Evolutionary conservation across 2,329 filamentous ascomycete species (phyloP).

Genomic region (Aspergillus fijiensis): DNA sequence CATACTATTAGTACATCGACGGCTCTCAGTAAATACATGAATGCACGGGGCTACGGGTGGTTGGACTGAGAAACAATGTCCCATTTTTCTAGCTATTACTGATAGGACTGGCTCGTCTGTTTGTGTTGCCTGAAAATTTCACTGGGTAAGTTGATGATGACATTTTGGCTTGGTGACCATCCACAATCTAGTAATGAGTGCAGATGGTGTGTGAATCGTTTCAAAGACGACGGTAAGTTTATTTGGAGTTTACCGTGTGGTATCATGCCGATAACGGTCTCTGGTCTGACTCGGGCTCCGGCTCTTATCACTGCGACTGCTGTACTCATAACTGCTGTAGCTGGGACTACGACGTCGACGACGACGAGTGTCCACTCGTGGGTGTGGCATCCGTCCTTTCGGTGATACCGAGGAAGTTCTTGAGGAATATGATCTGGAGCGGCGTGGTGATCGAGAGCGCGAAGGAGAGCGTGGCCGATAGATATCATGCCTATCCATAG

Average conservation of each 20-base stretch:
- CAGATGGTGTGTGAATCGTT: not conserved
- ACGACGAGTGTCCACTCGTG: slow-evolving; percentile 36
- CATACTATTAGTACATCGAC: not conserved
- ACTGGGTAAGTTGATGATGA: too few relatives aligned
- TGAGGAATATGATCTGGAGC: slow-evolving; percentile 39
- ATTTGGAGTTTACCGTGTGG: not conserved
- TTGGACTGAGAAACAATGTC: too few relatives aligned
- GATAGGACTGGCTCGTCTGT: not conserved
- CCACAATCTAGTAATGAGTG: too few relatives aligned
- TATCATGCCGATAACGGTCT: slow-evolving; percentile 30
- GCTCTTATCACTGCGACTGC: slow-evolving; percentile 52
- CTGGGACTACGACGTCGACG: slow-evolving; percentile 59
- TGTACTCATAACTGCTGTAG: slow-evolving; percentile 63
- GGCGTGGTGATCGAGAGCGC: slow-evolving; percentile 43
- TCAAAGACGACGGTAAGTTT: not conserved
- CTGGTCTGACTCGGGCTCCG: slow-evolving; percentile 53
- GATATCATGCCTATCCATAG: slow-evolving; percentile 50
- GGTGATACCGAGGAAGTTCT: slow-evolving; percentile 45
- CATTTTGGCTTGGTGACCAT: too few relatives aligned
- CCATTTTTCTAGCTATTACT: too few relatives aligned
- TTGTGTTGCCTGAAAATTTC: not conserved
- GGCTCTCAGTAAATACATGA: not conserved
- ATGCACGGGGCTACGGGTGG: not conserved
- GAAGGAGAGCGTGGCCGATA: slow-evolving; percentile 64
- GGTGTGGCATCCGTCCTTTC: slow-evolving; percentile 36